Base-by-base conservation (phyloP, 1,284 basidiomycete species). In the Heterobasidion occidentale region DNA sequence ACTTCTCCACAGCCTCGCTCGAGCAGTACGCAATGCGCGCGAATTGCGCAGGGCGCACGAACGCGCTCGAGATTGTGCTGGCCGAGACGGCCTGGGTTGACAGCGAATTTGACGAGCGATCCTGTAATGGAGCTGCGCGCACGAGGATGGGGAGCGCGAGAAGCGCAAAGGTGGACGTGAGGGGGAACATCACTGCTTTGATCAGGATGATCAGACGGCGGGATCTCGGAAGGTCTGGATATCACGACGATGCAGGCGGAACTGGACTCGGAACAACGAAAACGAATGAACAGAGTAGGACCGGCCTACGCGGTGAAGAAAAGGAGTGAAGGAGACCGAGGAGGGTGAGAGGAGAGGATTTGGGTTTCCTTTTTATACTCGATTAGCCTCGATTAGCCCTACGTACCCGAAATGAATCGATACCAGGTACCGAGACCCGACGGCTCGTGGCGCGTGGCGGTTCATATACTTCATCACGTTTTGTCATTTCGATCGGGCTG, bases 1-100 rank as follows among this genome's bases (percentile, higher is more conserved):
- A 72, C 56, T 59, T 66, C 7, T 65, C 60, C 7, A 76, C 68
- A 3, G 67, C 61, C 8, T 46, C 60, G 8, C 63, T 66, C 5
- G 70, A 66, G 62, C 75, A 77, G 62, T 76, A 77, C 35, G 69
- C 73, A n/a, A 72, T 66, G 11, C 74, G 70, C 44, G 67, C 62
- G 61, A 77, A 77, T 44, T 69, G 62, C 3, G 72, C 74, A 17
- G 75, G 73, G 7, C 72, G 71, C 36, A 69, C 56, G 54, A 76
- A 50, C 58, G 72, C 59, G 12, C 51, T 55, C n/a, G 56, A 56
- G 52, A 68, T 63, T 6, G 59, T 60, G 20, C 53, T 56, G 51
- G 65, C 63, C 3, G 67, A 63, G 46, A 68, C 52, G 27, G 1
- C 62, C 12, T 1, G 58, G 54, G 7, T 49, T 47, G 11, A 42